Conservation (phyloP, 2,329 filamentous ascomycete genomes). For the Diplodia sapinea region DNA sequence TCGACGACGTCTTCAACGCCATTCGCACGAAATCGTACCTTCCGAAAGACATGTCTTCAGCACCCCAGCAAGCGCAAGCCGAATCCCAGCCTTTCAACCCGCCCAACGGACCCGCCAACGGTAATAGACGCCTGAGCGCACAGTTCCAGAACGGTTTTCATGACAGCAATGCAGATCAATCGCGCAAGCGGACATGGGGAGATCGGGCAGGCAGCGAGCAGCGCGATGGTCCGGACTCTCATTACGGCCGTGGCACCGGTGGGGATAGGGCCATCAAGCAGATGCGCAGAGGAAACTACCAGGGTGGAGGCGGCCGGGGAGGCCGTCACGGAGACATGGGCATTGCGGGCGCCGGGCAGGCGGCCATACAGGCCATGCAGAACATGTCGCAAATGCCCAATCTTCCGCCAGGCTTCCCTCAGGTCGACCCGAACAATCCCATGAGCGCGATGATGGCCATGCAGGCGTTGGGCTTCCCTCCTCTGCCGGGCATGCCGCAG, state of each 20-base stretch:
- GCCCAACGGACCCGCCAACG: slow-evolving; percentile 35
- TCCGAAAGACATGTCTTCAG: slow-evolving; percentile 38
- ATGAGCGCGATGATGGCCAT: slow-evolving; percentile 67
- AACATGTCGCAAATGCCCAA: slow-evolving; percentile 46
- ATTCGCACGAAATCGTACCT: slow-evolving; percentile 62
- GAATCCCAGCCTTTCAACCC: slow-evolving; percentile 39
- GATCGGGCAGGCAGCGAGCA: slow-evolving; percentile 58
- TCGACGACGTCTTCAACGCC: slow-evolving; percentile 72
- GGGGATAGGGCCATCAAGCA: slow-evolving; percentile 63
- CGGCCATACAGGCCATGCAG: slow-evolving; percentile 44
- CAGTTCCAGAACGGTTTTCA: slow-evolving; percentile 32
- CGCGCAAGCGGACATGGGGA: slow-evolving; percentile 63
- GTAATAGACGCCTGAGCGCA: slow-evolving; percentile 35
- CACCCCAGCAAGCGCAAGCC: slow-evolving; percentile 38
- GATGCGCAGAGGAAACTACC: slow-evolving; percentile 57
- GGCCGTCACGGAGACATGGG: slow-evolving; percentile 30
- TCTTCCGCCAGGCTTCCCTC: slow-evolving; percentile 54
- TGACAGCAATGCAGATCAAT: slow-evolving; percentile 40
- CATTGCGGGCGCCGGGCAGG: slow-evolving; percentile 32
- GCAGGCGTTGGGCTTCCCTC: slow-evolving; percentile 58
- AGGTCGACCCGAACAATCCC: slow-evolving; percentile 65
- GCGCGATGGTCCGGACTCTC: slow-evolving; percentile 49
- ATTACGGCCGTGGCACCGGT: slow-evolving; percentile 41
- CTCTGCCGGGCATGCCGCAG: slow-evolving; percentile 54
- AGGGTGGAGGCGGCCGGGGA: slow-evolving; percentile 32